These are phyloP conservation scores for Cicer cuneatum DNA, from an alignment of 306 rosid species.

Conservation along the genomic window DNA sequence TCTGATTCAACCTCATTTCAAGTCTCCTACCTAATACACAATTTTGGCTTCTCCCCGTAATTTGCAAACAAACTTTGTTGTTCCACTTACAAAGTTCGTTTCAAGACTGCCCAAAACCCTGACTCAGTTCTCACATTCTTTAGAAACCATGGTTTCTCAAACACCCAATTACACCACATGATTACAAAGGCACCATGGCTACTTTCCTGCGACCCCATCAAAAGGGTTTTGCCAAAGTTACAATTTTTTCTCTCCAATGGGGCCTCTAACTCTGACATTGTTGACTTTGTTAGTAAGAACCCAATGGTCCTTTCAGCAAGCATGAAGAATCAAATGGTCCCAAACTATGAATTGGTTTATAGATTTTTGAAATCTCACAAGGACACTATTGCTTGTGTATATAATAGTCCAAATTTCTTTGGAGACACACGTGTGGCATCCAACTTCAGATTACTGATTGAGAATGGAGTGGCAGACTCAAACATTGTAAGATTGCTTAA, in stretches of 20 bases:
- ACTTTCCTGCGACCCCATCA: not conserved
- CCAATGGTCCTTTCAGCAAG: not conserved
- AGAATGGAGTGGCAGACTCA: not conserved
- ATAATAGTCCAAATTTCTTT: not conserved
- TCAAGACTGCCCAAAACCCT: not conserved
- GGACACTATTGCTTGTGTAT: not conserved
- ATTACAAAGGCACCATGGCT: not conserved
- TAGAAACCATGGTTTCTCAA: not conserved
- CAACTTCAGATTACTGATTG: too few species aligned
- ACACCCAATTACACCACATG: not conserved
- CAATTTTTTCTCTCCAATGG: not conserved
- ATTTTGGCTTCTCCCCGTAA: not conserved
- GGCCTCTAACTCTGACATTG: not conserved
- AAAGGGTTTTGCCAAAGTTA: not conserved
- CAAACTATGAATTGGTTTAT: not conserved
- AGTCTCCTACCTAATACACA: not conserved
- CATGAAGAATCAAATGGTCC: not conserved
- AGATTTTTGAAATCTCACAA: not conserved
- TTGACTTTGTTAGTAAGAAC: not conserved
- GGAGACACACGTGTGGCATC: not conserved
- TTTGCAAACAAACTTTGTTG: not conserved
- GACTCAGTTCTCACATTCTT: not conserved
- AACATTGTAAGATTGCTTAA: not conserved
- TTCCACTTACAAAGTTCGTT: not conserved
- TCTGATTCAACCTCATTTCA: not conserved